Percentiles rank a stretch among this genome's conserved stretches.
Conservation (phyloP, 495 filamentous ascomycete species). For the Saxophila tyrrhenica region DNA sequence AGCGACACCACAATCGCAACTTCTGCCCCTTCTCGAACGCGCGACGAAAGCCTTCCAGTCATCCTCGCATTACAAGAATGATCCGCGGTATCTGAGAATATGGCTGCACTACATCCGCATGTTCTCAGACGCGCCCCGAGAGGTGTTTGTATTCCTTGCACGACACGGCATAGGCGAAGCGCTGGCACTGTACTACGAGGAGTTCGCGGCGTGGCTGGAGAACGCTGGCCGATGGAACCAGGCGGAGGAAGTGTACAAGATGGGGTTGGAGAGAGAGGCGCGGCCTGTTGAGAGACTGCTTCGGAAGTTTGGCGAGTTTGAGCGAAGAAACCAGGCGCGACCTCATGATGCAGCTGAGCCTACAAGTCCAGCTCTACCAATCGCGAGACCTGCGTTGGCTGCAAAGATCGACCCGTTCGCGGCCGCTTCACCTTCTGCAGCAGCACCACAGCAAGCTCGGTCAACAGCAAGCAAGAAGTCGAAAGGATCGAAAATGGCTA, state of each 20-base stretch:
- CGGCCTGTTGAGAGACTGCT: constrained; percentile 67
- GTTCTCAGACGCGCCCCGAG: constrained; percentile 83
- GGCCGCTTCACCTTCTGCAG: constrained; percentile 27
- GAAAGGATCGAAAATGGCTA: constrained; percentile 69
- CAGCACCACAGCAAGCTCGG: constrained; percentile 56
- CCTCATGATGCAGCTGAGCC: constrained; percentile 52
- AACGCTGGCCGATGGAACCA: constrained; percentile 74
- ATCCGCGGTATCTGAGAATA: constrained; percentile 80
- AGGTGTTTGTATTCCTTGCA: constrained; percentile 82
- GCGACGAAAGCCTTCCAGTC: constrained; percentile 83
- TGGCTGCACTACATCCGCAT: constrained; percentile 91
- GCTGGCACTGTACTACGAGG: constrained; percentile 92
- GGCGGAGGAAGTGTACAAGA: constrained; percentile 82
- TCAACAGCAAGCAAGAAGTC: constrained; percentile 46
- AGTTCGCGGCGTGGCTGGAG: constrained; percentile 89
- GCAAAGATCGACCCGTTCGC: constrained; percentile 77
- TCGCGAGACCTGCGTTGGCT: constrained; percentile 70
- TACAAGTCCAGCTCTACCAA: constrained; percentile 73
- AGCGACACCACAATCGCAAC: constrained; percentile 77
- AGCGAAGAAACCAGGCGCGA: constrained; percentile 56
- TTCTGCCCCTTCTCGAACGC: constrained; percentile 80
- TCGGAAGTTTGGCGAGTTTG: constrained; percentile 84
- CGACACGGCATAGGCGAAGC: constrained; percentile 79
- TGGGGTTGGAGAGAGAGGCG: constrained; percentile 81
- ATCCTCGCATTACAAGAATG: constrained; percentile 80